Evolutionary conservation across 2,329 filamentous ascomycete species (phyloP).

Genomic region (Thielaviopsis punctulata): DNA sequence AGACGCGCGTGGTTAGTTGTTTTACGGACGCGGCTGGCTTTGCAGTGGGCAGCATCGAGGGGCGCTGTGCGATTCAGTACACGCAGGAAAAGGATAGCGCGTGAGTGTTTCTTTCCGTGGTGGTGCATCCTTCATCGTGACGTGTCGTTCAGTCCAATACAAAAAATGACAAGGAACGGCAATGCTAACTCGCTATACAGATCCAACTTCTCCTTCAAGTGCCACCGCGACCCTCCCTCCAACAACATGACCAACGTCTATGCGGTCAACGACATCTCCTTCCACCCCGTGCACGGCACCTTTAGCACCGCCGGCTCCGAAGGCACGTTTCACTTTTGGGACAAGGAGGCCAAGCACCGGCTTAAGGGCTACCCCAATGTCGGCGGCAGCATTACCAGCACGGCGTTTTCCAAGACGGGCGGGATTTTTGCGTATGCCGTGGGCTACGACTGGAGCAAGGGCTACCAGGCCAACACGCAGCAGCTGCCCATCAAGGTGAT

Average conservation of each 20-base stretch:
- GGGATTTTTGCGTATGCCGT: slow-evolving; percentile 64
- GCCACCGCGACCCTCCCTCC: slow-evolving; percentile 61
- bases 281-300: slow-evolving; percentile 67
- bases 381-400: slow-evolving; percentile 56
- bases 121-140: background rate
- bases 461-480: slow-evolving; percentile 68
- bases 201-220: slow-evolving; percentile 97
- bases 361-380: slow-evolving; percentile 82
- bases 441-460: slow-evolving; percentile 96
- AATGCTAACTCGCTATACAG: slow-evolving; percentile 54
- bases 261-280: slow-evolving; percentile 77
- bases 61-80: slow-evolving; percentile 93
- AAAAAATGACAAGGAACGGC: slow-evolving; percentile 83
- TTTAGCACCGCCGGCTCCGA: slow-evolving; percentile 85
- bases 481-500: slow-evolving; percentile 65
- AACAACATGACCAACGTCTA: slow-evolving; percentile 64
- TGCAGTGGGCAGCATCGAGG: slow-evolving; percentile 90
- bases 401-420: slow-evolving; percentile 68
- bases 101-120: slow-evolving; percentile 24
- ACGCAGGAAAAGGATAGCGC: slow-evolving; percentile 84
- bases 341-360: slow-evolving; percentile 75
- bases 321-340: slow-evolving; percentile 83
- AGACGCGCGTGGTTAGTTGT: slow-evolving; percentile 87
- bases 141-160: slow-evolving; percentile 23
- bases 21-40: slow-evolving; percentile 86